Evolutionary conservation across 2,329 filamentous ascomycete species (phyloP).

Genomic region (Tolypocladium paradoxum): DNA sequence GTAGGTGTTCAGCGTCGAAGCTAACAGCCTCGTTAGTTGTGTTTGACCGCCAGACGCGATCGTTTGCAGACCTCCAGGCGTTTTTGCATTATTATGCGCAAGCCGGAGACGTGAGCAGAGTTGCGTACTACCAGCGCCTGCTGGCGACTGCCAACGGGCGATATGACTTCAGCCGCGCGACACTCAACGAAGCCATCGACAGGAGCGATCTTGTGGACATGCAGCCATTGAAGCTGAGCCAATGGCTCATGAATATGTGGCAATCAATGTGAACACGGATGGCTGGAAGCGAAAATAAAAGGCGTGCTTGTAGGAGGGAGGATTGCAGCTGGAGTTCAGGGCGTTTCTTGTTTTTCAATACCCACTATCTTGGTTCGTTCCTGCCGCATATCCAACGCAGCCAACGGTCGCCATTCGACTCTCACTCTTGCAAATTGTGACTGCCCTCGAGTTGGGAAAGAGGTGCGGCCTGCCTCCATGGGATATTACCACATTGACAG

Average conservation of each 20-base stretch:
- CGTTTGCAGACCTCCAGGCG: constrained; percentile 28
- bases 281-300: background rate
- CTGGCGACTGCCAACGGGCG: constrained; percentile 58
- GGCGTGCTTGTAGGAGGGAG: background rate
- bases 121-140: constrained; percentile 47
- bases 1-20: background rate
- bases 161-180: constrained; percentile 52
- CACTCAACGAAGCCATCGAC: constrained; percentile 43
- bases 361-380: background rate
- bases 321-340: background rate
- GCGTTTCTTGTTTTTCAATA: background rate
- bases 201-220: constrained; percentile 26
- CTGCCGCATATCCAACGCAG: background rate
- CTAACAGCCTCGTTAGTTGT: constrained; percentile 21
- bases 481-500: background rate
- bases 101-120: constrained; percentile 35
- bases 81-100: constrained; percentile 32
- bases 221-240: constrained; percentile 37
- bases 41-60: constrained; percentile 26
- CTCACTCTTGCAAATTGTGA: background rate
- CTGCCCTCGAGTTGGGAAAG: background rate
- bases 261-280: constrained; percentile 2
- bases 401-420: background rate
- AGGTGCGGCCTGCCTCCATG: background rate
- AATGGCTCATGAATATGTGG: constrained; percentile 35